Conservation (phyloP, 768 basidiomycete species). For the Agrocybe pediades region DNA sequence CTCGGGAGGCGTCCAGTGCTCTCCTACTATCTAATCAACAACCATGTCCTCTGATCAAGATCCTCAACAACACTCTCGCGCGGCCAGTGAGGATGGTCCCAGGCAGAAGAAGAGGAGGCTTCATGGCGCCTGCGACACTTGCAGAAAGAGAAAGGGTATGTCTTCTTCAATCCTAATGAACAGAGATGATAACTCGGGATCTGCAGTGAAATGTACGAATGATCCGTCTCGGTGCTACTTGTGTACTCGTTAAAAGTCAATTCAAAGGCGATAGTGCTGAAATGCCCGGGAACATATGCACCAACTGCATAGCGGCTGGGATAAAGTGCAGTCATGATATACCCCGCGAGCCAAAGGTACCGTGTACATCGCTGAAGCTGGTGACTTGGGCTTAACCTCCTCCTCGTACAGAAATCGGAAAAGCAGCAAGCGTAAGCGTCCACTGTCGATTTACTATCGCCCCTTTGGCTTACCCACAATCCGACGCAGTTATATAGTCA, state of each 20-base stretch:
- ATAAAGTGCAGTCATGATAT: slow-evolving; percentile 56
- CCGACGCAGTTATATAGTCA: not conserved
- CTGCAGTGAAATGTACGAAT: not conserved
- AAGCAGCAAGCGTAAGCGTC: slow-evolving; percentile 9
- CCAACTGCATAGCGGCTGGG: slow-evolving; percentile 51
- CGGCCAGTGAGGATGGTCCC: not conserved
- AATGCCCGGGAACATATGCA: slow-evolving; percentile 53
- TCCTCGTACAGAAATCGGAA: slow-evolving; percentile 8
- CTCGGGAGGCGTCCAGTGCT: not conserved
- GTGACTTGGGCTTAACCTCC: not conserved
- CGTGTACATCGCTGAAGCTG: slow-evolving; percentile 2
- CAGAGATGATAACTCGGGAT: not conserved
- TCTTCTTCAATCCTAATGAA: not conserved
- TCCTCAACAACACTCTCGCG: not conserved
- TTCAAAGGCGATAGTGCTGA: slow-evolving; percentile 58
- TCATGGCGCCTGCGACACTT: not conserved
- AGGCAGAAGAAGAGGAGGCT: not conserved
- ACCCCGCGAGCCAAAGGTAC: slow-evolving; percentile 47
- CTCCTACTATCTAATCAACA: not conserved
- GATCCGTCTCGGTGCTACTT: too few relatives aligned
- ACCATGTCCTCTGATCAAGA: not conserved
- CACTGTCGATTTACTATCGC: not conserved
- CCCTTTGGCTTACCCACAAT: not conserved
- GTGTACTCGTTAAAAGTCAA: too few relatives aligned
- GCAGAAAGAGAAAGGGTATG: not conserved